Evolutionary conservation across 306 rosid species (phyloP).

Genomic region (Quercus bicolor): DNA sequence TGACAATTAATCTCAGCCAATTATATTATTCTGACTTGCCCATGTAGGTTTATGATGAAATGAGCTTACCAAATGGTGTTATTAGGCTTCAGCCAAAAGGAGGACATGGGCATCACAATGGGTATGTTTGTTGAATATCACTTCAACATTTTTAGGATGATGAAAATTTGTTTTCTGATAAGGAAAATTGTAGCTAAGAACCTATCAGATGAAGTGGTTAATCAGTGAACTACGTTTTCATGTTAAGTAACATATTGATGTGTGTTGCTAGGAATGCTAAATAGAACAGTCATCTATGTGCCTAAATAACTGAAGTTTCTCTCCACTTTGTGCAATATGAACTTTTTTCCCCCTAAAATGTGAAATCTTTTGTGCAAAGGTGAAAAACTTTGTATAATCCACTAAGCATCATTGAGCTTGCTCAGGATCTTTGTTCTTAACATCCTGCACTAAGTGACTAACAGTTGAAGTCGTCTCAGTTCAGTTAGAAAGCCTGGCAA

Average conservation of each 20-base stretch:
- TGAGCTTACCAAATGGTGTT: conserved; percentile 94
- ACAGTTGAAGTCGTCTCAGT: no score
- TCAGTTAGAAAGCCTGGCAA: no score
- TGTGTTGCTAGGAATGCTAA: background rate
- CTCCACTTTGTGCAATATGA: background rate
- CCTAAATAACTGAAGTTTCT: background rate
- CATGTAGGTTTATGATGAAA: conserved; percentile 78
- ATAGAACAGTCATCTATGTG: background rate
- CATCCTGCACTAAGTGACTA: no score
- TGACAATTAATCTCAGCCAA: background rate
- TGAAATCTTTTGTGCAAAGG: no score
- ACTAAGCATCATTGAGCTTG: no score
- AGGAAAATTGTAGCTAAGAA: background rate
- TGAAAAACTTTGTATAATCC: no score
- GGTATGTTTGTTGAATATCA: conserved; percentile 49
- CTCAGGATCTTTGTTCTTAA: no score
- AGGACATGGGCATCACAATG: conserved; percentile 96
- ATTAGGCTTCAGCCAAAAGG: conserved; percentile 79
- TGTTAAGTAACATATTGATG: background rate
- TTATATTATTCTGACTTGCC: conserved; percentile 3
- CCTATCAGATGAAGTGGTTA: background rate
- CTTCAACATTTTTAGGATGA: background rate
- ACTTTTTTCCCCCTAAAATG: no score
- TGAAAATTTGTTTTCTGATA: background rate
- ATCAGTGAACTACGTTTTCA: background rate